Percentiles rank a stretch among this genome's conserved stretches.
These are phyloP conservation scores for Tephrocybe sp. DNA, from an alignment of 768 basidiomycete genomes.

Conservation along the genomic window DNA sequence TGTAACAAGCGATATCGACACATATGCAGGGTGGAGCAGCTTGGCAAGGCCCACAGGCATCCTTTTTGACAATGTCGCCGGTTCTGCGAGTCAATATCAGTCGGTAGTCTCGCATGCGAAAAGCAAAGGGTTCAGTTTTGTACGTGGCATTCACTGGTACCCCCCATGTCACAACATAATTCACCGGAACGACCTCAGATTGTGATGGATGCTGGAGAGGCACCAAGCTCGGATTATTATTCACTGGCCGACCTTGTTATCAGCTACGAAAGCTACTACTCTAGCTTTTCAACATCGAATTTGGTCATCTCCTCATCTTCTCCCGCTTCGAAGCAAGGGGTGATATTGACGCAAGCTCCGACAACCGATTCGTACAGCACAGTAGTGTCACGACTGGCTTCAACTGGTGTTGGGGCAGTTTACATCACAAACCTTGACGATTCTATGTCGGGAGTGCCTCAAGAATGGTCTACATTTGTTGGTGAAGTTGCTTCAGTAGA, in stretches of 20 bases:
- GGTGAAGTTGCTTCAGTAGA: slow-evolving; percentile 4
- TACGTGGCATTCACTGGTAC: neutral
- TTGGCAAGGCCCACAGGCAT: slow-evolving; percentile 10
- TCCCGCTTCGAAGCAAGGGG: slow-evolving; percentile 10
- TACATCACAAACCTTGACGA: slow-evolving; percentile 5
- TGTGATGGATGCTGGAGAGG: slow-evolving; percentile 1
- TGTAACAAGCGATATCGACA: slow-evolving; percentile 4
- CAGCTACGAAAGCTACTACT: slow-evolving; percentile 9
- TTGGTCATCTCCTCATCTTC: slow-evolving; percentile 5
- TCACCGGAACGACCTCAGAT: neutral
- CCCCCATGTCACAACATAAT: neutral
- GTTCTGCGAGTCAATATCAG: slow-evolving; percentile 1
- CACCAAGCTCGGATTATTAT: slow-evolving; percentile 5
- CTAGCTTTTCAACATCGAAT: neutral
- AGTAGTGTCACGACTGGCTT: slow-evolving; percentile 5
- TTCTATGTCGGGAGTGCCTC: neutral
- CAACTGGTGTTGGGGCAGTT: slow-evolving; percentile 6
- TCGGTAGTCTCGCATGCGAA: slow-evolving; percentile 1
- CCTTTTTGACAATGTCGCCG: slow-evolving; percentile 3
- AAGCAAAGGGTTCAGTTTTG: slow-evolving; percentile 10
- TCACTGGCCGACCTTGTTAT: slow-evolving; percentile 7
- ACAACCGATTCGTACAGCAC: neutral
- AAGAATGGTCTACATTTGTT: slow-evolving; percentile 10
- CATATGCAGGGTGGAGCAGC: slow-evolving; percentile 10
- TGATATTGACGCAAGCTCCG: slow-evolving; percentile 2